Percentiles rank a stretch among this genome's conserved stretches.
Conservation (phyloP, 2,329 filamentous ascomycete species). For the Rhynchosporium agropyri region DNA sequence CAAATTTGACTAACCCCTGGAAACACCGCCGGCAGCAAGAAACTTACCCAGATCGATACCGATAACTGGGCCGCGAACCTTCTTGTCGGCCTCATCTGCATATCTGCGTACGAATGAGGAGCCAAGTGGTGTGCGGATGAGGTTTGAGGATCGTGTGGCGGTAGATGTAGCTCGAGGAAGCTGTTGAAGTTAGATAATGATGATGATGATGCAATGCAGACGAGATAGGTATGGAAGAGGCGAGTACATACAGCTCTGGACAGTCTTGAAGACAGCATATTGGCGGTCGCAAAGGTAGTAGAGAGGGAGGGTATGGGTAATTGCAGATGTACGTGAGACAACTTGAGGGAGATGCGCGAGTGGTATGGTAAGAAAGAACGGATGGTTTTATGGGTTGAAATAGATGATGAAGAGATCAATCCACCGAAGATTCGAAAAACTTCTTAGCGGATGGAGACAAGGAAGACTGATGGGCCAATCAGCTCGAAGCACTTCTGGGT, state of each 20-base stretch:
- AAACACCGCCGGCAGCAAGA: conserved; percentile 9
- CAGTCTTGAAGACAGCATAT: conserved; percentile 73
- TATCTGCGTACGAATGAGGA: conserved; percentile 79
- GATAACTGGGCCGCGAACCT: conserved; percentile 94
- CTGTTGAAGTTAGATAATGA: conserved; percentile 49
- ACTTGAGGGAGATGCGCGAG: background rate
- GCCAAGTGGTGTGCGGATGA: conserved; percentile 69
- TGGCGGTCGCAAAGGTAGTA: conserved; percentile 44
- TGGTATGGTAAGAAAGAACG: conserved; percentile 16
- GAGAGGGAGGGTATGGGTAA: conserved; percentile 5
- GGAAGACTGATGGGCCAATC: background rate
- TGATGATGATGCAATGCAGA: conserved; percentile 36
- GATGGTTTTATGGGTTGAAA: conserved; percentile 9
- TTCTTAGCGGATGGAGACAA: conserved; percentile 3
- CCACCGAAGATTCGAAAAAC: conserved; percentile 3
- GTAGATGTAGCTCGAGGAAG: conserved; percentile 76
- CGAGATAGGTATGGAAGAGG: conserved; percentile 5
- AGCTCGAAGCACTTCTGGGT: background rate
- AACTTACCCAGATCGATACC: conserved; percentile 92
- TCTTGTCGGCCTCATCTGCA: conserved; percentile 72
- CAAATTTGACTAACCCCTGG: conserved; percentile 13
- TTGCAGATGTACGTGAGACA: conserved; percentile 14
- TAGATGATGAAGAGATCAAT: conserved; percentile 1
- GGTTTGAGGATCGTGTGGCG: conserved; percentile 67
- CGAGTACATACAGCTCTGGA: conserved; percentile 70